Conservation (phyloP, 1,284 basidiomycete species). For the Rhodotorula sp. region DNA sequence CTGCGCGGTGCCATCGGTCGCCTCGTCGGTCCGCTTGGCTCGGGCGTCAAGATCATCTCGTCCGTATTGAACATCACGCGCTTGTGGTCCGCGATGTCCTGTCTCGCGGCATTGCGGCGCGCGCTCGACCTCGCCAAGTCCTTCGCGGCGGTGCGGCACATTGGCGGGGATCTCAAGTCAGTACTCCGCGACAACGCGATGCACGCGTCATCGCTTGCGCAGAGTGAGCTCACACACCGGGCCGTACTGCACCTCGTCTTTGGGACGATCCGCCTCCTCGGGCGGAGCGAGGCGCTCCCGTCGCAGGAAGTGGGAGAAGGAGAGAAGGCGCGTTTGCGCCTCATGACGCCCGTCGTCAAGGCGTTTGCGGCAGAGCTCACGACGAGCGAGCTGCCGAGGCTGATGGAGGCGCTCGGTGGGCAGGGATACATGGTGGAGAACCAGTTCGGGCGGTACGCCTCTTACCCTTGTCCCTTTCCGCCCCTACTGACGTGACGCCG, state of each 20-base stretch:
- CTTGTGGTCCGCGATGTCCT: slow-evolving; percentile 65
- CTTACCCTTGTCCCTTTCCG: slow-evolving; percentile 9
- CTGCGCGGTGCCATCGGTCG: slow-evolving; percentile 65
- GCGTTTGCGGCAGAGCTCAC: slow-evolving; percentile 70
- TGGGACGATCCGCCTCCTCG: slow-evolving; percentile 58
- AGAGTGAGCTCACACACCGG: slow-evolving; percentile 63
- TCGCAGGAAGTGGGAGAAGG: neutral
- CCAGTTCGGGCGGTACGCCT: slow-evolving; percentile 54
- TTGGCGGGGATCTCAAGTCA: slow-evolving; percentile 55
- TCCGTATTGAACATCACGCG: slow-evolving; percentile 76
- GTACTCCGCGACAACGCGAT: slow-evolving; percentile 54
- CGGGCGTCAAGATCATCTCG: slow-evolving; percentile 70
- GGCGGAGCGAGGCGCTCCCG: slow-evolving; percentile 57
- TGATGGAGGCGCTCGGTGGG: slow-evolving; percentile 73
- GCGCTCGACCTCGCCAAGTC: slow-evolving; percentile 65
- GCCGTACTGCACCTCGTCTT: slow-evolving; percentile 67
- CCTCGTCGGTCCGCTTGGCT: slow-evolving; percentile 63
- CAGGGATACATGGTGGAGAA: slow-evolving; percentile 69
- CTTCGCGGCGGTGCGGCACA: slow-evolving; percentile 63
- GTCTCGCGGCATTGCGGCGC: slow-evolving; percentile 63
- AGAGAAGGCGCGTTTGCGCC: slow-evolving; percentile 38
- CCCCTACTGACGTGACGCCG: slow-evolving; percentile 33
- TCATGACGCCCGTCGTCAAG: slow-evolving; percentile 71
- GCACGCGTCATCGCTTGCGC: slow-evolving; percentile 64
- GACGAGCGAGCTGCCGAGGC: slow-evolving; percentile 66